These are phyloP conservation scores for Millerozyma acaciae DNA, from an alignment of 805 yeast genomes.

Conservation along the genomic window DNA sequence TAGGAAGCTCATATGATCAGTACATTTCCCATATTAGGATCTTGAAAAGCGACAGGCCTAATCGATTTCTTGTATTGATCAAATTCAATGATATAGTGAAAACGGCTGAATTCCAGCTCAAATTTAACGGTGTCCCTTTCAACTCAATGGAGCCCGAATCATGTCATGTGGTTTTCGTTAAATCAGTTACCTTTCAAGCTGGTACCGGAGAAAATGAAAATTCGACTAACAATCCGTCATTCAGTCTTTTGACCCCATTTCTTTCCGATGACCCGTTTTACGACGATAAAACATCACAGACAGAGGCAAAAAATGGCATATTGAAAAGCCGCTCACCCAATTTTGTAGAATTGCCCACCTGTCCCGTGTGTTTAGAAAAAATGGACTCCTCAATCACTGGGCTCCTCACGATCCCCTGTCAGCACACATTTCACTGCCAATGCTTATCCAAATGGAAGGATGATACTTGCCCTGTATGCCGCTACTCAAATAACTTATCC, in stretches of 20 bases:
- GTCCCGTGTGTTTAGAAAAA: constrained; percentile 89
- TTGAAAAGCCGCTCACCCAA: too few species aligned
- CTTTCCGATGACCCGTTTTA: constrained; percentile 70
- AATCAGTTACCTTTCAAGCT: constrained; percentile 45
- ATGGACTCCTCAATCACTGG: constrained; percentile 83
- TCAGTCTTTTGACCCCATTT: constrained; percentile 52
- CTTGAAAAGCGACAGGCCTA: constrained; percentile 59
- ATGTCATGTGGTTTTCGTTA: constrained; percentile 74
- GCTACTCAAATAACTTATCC: constrained; percentile 58
- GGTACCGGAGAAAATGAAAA: constrained; percentile 6
- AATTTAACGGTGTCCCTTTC: constrained; percentile 69
- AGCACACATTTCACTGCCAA: constrained; percentile 88
- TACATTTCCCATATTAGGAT: constrained; percentile 69
- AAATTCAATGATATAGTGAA: constrained; percentile 57
- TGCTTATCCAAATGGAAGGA: constrained; percentile 88
- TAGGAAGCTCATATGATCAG: constrained; percentile 58
- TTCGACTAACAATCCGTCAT: too few species aligned
- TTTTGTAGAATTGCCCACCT: constrained; percentile 81
- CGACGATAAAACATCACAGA: too few species aligned
- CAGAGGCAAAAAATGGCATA: too few species aligned
- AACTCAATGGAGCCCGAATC: constrained; percentile 86
- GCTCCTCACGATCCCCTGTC: constrained; percentile 81
- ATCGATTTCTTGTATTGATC: constrained; percentile 71
- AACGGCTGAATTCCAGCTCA: constrained; percentile 63
- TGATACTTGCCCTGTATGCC: constrained; percentile 86